Conservation (phyloP, 192 early-diverging fungal species). For the Rhizoclosmatium globosum region DNA sequence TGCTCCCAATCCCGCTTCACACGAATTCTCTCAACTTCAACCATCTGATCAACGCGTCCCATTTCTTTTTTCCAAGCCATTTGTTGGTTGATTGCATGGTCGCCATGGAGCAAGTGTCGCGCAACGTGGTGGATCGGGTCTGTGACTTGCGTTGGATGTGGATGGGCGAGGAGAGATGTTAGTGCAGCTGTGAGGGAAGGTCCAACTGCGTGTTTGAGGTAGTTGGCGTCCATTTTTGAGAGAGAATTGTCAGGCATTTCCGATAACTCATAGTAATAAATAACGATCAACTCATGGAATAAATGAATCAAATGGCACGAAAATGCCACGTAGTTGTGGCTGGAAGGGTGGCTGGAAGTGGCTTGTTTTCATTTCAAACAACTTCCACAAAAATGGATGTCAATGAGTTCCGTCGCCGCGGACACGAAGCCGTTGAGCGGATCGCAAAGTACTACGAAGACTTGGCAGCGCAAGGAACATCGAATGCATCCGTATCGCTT, state of each 20-base stretch:
- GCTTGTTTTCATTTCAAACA: too few species aligned
- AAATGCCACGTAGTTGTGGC: too few species aligned
- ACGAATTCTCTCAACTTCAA: conserved; percentile 7
- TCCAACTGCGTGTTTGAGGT: conserved; percentile 37
- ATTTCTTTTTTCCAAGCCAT: background rate
- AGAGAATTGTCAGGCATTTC: conserved; percentile 12
- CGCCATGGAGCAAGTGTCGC: conserved; percentile 19
- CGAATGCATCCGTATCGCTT: background rate
- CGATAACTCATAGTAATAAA: background rate
- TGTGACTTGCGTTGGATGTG: conserved; percentile 21
- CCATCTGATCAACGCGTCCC: background rate
- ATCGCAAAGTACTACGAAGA: conserved; percentile 69
- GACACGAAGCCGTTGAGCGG: conserved; percentile 66
- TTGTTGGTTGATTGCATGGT: background rate
- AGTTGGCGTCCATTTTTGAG: conserved; percentile 38
- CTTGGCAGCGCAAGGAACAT: conserved; percentile 29
- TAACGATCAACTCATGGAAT: too few species aligned
- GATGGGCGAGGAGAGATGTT: conserved; percentile 27
- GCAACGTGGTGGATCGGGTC: conserved; percentile 26
- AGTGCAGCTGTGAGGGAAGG: conserved; percentile 30
- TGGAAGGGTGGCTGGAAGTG: too few species aligned
- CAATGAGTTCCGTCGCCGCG: conserved; percentile 59
- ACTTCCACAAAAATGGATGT: background rate
- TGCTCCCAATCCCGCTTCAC: background rate
- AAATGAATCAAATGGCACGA: too few species aligned